Evolutionary conservation across 176 grass and related monocot species (phyloP).

Genomic region (Triticum timopheevii): DNA sequence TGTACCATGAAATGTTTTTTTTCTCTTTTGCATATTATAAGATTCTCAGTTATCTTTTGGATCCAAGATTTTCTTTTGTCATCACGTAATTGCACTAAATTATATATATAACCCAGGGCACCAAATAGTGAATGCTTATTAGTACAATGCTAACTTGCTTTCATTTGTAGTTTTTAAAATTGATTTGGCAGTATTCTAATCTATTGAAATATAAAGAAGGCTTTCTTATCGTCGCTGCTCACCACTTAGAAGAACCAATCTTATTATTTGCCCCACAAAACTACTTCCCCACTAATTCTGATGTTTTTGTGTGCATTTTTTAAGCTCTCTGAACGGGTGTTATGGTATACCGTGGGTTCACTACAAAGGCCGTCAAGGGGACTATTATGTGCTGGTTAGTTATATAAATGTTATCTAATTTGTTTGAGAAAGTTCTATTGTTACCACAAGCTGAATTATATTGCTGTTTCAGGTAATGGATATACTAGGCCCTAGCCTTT

Average conservation of each 20-base stretch:
- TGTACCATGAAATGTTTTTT: not conserved
- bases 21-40: not conserved
- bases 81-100: not conserved
- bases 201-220: slow-evolving; percentile 3
- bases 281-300: not conserved
- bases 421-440: not conserved
- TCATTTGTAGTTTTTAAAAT: not conserved
- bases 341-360: slow-evolving; percentile 95
- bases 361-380: slow-evolving; percentile 96
- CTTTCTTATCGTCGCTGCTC: not conserved
- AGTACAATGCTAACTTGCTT: not conserved
- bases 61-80: not conserved
- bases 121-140: not conserved
- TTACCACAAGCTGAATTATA: not conserved
- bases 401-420: not conserved
- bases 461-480: slow-evolving; percentile 86
- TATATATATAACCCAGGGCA: slow-evolving; percentile 4
- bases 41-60: not conserved
- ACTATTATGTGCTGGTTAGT: slow-evolving; percentile 91
- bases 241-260: not conserved
- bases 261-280: not conserved
- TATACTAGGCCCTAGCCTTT: slow-evolving; percentile 95
- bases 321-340: slow-evolving; percentile 84
- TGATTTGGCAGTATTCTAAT: slow-evolving; percentile 4
- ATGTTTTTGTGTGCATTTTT: slow-evolving; percentile 38